Conservation (phyloP, 2,329 filamentous ascomycete genomes). For the Cladosporium sp. region DNA sequence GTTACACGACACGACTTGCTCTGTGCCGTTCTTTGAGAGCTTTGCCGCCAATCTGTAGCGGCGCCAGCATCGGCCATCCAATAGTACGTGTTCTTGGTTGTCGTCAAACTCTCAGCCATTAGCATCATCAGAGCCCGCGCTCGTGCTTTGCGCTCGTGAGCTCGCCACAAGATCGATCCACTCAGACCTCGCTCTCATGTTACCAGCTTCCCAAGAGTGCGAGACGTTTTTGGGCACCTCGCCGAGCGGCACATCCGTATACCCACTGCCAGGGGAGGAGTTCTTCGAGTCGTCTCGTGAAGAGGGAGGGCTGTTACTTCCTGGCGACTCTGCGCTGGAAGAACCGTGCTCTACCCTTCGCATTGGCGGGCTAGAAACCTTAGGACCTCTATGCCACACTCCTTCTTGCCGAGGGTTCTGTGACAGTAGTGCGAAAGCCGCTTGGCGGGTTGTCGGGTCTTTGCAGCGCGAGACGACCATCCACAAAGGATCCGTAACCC, state of each 20-base stretch:
- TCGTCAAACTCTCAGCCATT: neutral
- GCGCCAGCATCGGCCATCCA: neutral
- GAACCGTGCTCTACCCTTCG: neutral
- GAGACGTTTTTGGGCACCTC: slow-evolving; percentile 14
- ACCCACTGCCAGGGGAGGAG: neutral
- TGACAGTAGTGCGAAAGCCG: slow-evolving; percentile 35
- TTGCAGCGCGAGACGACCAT: slow-evolving; percentile 37
- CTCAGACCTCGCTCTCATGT: slow-evolving; percentile 18
- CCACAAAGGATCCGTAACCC: slow-evolving; percentile 38
- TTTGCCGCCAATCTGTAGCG: too few species aligned
- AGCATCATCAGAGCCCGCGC: neutral
- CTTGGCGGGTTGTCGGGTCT: slow-evolving; percentile 34
- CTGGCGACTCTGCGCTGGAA: neutral
- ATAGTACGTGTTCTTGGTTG: neutral
- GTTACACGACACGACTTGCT: too few species aligned
- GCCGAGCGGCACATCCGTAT: slow-evolving; percentile 2
- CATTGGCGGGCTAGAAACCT: neutral
- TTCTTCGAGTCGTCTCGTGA: neutral
- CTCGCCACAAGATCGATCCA: slow-evolving; percentile 13
- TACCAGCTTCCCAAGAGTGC: slow-evolving; percentile 3
- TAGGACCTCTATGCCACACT: slow-evolving; percentile 36
- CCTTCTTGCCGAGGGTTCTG: slow-evolving; percentile 37
- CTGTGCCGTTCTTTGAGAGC: too few species aligned
- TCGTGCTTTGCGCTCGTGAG: neutral
- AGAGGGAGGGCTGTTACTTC: neutral